A percentile compares a stretch with the other conserved stretches of the same genome.
phyloP scores from a whole-genome alignment of 2,329 filamentous ascomycete genomes.

The Fonsecaea pugnacius region DNA sequence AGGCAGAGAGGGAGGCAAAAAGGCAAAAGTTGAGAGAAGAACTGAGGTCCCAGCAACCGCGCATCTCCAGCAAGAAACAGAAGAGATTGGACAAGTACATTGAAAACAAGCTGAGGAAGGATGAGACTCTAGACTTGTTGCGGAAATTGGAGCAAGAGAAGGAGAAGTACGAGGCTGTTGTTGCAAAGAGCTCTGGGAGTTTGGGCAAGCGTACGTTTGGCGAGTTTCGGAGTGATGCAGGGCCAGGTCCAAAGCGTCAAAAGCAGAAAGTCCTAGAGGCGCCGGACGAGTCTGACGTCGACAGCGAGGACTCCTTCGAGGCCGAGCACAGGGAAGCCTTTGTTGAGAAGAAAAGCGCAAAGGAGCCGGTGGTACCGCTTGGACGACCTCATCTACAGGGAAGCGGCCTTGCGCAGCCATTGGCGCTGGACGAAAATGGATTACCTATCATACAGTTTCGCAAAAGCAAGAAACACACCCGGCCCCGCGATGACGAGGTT shows the following conservation, averaged over 20 bases:
- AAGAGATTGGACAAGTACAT: conserved; percentile 73
- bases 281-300: conserved; percentile 29
- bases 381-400: conserved; percentile 50
- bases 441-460: conserved; percentile 76
- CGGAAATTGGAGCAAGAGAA: conserved; percentile 80
- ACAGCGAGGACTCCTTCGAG: conserved; percentile 38
- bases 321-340: conserved; percentile 41
- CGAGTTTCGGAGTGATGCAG: conserved; percentile 51
- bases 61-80: conserved; percentile 67
- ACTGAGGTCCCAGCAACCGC: conserved; percentile 58
- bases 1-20: conserved; percentile 59
- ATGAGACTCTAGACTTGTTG: conserved; percentile 83
- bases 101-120: conserved; percentile 91
- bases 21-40: conserved; percentile 59
- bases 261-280: conserved; percentile 1
- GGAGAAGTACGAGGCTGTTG: conserved; percentile 73
- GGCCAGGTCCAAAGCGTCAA: background rate
- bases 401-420: conserved; percentile 81
- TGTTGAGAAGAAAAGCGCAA: background rate
- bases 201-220: conserved; percentile 73
- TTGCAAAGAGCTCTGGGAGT: conserved; percentile 71
- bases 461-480: conserved; percentile 67
- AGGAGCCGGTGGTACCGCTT: background rate
- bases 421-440: conserved; percentile 79
- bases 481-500: conserved; percentile 36